Base-by-base conservation (phyloP, 176 grass and related monocot genomes). In the Carex myosuroides region DNA sequence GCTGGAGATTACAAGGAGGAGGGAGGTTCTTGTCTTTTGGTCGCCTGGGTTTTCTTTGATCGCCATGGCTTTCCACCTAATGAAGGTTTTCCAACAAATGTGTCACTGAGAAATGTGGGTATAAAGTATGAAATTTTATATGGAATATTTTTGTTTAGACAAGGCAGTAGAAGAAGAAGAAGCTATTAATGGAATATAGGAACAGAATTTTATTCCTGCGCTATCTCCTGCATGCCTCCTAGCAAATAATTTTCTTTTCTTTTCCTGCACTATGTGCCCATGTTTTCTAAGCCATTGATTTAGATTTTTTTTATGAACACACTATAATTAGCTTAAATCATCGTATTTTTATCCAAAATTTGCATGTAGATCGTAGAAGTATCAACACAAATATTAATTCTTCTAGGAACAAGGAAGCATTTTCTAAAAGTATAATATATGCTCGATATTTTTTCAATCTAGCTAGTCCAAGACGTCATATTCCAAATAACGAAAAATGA, bases 31-130 rank as follows among this genome's bases (percentile, higher is more conserved):
- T 0, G 88, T 74, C 78, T 81, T 91, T 77, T 89, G 75, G 24
- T 89, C 92, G 1, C 85, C 84, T 44, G 81, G 65, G 76, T 77
- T 87, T 77, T 70, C 84, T 85, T 89, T 94, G 46, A 87, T 94
- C 9, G 89, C 92, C 95, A 94, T 94, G 60, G 24, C 6, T 54
- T 29, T 83, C 41, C 8, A 7, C 37, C 73, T 81, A 20, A 35
- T 39, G 4, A 39, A 44, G 58, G 58, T 81, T 32, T 81, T 81
- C 17, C 10, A 42, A 44, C 26, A 62, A 48, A 39, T 13, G 32
- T 44, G 58, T 46, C 79, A 81, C 20, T 62, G 33, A 64, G 41
- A 81, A 64, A 13, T 21, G 30, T 42, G 30, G n/a, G 70, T 24
- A 74, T 26, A 22, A 50, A 52, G 70, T 26, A 9, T 52, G 0